A percentile compares a stretch with the other conserved stretches of the same genome.
phyloP scores from a whole-genome alignment of 192 early-diverging fungal genomes.

The Neocallimastix lanati region DNA sequence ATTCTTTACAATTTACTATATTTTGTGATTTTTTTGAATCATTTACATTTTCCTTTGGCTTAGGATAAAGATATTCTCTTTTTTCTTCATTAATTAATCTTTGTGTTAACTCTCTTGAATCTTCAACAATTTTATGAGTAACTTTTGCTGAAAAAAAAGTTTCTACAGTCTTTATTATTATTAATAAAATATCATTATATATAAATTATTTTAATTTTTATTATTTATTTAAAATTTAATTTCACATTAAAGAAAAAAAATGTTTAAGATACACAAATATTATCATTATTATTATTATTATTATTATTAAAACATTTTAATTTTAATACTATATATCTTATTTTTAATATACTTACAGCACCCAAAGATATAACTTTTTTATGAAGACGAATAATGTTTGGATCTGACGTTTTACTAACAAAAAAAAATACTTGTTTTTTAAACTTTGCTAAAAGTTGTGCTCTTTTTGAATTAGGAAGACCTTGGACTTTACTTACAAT shows the following conservation, averaged over 20 bases:
- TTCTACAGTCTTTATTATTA: not conserved
- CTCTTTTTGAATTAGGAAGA: not conserved
- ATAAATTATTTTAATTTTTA: no score
- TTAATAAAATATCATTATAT: no score
- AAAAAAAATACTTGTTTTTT: not conserved
- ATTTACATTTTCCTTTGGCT: not conserved
- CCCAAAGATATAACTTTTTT: not conserved
- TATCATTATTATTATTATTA: no score
- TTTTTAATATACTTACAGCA: not conserved
- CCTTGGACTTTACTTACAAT: not conserved
- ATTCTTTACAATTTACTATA: not conserved
- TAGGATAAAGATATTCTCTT: not conserved
- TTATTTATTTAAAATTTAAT: no score
- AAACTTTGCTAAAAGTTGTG: not conserved
- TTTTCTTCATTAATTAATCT: not conserved
- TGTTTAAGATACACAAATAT: no score
- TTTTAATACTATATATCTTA: no score
- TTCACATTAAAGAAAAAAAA: no score
- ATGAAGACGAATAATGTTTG: not conserved
- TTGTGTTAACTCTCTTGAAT: not conserved
- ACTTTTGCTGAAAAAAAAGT: not conserved
- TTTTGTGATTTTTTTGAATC: not conserved
- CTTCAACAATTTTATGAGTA: not conserved
- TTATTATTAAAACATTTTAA: not conserved
- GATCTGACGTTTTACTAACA: not conserved